Conservation (phyloP, 805 yeast species). For the Vanderwaltozyma verrucispora region DNA sequence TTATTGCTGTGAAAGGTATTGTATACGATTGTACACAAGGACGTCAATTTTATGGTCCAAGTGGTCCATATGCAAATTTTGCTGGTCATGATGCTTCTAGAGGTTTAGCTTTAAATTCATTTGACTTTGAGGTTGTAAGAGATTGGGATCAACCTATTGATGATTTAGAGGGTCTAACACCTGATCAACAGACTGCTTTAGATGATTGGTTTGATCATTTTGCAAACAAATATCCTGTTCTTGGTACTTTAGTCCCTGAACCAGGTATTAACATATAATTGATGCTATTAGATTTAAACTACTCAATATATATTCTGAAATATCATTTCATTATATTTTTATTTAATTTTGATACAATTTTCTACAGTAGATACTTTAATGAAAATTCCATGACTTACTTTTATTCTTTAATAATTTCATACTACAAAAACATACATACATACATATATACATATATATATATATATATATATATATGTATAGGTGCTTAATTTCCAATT, state of each 20-base stretch:
- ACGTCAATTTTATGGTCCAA: slow-evolving; percentile 85
- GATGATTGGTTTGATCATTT: slow-evolving; percentile 83
- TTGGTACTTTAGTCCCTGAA: slow-evolving; percentile 57
- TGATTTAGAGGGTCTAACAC: slow-evolving; percentile 46
- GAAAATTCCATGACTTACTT: no score
- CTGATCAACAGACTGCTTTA: slow-evolving; percentile 53
- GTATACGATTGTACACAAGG: slow-evolving; percentile 80
- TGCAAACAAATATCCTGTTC: slow-evolving; percentile 65
- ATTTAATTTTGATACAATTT: no score
- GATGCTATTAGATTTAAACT: neutral
- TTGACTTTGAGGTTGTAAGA: slow-evolving; percentile 57
- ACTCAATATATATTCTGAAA: neutral
- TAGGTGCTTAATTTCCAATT: no score
- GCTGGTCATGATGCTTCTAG: slow-evolving; percentile 95
- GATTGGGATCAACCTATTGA: slow-evolving; percentile 74
- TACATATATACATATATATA: no score
- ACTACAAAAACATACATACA: no score
- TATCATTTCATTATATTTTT: no score
- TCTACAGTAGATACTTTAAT: no score
- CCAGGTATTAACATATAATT: slow-evolving; percentile 18
- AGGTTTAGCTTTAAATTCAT: slow-evolving; percentile 82
- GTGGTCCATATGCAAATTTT: slow-evolving; percentile 88
- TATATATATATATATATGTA: no score
- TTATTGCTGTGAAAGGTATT: slow-evolving; percentile 73
- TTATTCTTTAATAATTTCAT: no score